phyloP scores from a whole-genome alignment of 805 yeast genomes.

The Lipomyces yamanashiensis region DNA sequence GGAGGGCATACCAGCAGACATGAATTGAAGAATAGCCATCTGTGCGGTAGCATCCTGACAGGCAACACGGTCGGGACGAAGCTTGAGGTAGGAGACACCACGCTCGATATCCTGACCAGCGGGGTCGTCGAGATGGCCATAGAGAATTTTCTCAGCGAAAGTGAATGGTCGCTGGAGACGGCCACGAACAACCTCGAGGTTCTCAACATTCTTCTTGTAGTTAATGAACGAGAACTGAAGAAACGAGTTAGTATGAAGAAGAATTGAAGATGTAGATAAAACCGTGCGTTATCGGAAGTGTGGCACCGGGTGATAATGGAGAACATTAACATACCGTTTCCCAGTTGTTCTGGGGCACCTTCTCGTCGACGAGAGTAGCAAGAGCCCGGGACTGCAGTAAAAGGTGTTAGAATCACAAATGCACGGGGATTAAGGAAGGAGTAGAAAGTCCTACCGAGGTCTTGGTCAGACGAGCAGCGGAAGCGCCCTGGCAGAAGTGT shows the following conservation, averaged over 20 bases:
- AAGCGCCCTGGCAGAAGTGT: slow-evolving; percentile 7
- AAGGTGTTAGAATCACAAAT: neutral
- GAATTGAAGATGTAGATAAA: neutral
- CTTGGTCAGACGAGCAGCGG: slow-evolving; percentile 21
- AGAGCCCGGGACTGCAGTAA: slow-evolving; percentile 18
- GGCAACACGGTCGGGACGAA: slow-evolving; percentile 96
- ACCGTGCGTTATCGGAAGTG: neutral
- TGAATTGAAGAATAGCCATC: slow-evolving; percentile 97
- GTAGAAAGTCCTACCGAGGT: slow-evolving; percentile 3
- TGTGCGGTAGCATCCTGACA: slow-evolving; percentile 99
- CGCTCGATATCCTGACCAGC: slow-evolving; percentile 63
- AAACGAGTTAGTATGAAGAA: too few relatives aligned
- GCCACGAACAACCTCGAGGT: slow-evolving; percentile 79
- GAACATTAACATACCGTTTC: slow-evolving; percentile 23
- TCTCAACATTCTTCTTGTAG: slow-evolving; percentile 82
- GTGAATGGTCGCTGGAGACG: slow-evolving; percentile 88
- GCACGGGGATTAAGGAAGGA: neutral
- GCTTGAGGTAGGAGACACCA: slow-evolving; percentile 88
- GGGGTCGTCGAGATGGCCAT: slow-evolving; percentile 89
- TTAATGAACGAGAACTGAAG: slow-evolving; percentile 75
- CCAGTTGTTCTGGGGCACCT: slow-evolving; percentile 70
- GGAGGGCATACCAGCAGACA: slow-evolving; percentile 89
- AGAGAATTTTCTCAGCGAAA: slow-evolving; percentile 90
- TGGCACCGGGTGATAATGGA: neutral
- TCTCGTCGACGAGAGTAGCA: slow-evolving; percentile 51